Base-by-base conservation (phyloP, 2,329 filamentous ascomycete species). In the Bipolaris zeicola region DNA sequence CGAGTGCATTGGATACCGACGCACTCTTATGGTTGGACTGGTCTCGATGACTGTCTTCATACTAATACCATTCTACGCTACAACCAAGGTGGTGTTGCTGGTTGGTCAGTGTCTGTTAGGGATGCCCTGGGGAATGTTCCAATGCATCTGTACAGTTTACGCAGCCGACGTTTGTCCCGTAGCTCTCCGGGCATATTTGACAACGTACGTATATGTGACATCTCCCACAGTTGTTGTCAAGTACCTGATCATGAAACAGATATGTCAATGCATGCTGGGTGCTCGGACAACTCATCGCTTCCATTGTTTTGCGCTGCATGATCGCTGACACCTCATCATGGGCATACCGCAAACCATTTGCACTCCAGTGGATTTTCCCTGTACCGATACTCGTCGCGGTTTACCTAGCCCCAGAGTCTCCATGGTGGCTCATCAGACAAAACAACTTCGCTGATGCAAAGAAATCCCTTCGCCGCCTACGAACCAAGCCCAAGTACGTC, bases 361-460 rank as follows among this genome's bases (percentile, higher is more conserved):
- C 82, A 0, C 76, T 90, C 20, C 88, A 91, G n/a, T 65, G 62
- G 61, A 43, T 55, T 1, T 65, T 60, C 13, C 87, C 87, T 0
- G 64, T 87, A 5, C 87, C 87, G 2, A 80, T 90, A 5, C 80
- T 85, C 44, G 70, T 88, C 45, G 85, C 83, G 53, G 85, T 89
- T 61, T 83, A 77, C 62, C 85, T 89, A 57, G 87, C 87, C 1
- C 88, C 87, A 8, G 87, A 89, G 71, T 86, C 83, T 8, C 87
- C 87, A 0, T 89, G 87, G 87, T 90, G 87, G 87, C 81, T 90
- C n/a, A 85, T 91, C 31, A 85, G 88, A 37, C 82, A 81, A 60
- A 85, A 83, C 28, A 81, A 80, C 33, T 75, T 83, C 34, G 82
- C 85, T 6, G 85, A 89, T 11, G 89, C 88, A 22, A 89, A 88